Conservation (phyloP, 371 early-diverging fungal genomes). For the Capillidium rhysosporum region DNA sequence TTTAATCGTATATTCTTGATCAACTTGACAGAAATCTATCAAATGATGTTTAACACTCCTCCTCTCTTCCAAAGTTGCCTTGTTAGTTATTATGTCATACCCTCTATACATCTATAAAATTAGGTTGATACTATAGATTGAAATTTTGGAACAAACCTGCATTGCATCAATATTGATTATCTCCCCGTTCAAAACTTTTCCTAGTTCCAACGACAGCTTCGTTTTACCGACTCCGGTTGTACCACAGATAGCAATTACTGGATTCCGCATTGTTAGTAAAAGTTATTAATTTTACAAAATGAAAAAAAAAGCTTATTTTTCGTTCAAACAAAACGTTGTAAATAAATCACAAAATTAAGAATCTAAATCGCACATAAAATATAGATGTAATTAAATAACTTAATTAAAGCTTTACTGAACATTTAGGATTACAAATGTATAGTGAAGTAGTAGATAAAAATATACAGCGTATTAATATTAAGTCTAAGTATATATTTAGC, state of each 20-base stretch:
- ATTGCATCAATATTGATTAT: conserved; percentile 88
- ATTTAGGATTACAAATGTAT: no score
- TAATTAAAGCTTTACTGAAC: no score
- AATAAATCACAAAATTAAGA: no score
- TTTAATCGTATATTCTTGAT: conserved; percentile 64
- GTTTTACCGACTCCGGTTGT: conserved; percentile 93
- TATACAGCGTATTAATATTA: no score
- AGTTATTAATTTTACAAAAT: no score
- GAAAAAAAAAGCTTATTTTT: no score
- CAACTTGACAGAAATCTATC: conserved; percentile 53
- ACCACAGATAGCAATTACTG: conserved; percentile 37
- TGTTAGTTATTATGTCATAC: conserved; percentile 82
- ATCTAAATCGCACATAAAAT: no score
- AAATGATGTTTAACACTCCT: conserved; percentile 64
- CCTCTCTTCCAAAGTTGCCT: conserved; percentile 54
- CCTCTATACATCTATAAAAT: conserved; percentile 59
- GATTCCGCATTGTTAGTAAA: neutral
- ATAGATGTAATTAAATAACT: no score
- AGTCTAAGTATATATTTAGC: no score
- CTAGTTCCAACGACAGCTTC: conserved; percentile 69
- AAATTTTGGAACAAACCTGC: conserved; percentile 37
- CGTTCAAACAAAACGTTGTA: no score
- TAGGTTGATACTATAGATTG: neutral
- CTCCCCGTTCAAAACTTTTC: conserved; percentile 64
- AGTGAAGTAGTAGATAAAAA: no score